Evolutionary conservation across 2,329 filamentous ascomycete species (phyloP).

Genomic region (Trichophyton simii): DNA sequence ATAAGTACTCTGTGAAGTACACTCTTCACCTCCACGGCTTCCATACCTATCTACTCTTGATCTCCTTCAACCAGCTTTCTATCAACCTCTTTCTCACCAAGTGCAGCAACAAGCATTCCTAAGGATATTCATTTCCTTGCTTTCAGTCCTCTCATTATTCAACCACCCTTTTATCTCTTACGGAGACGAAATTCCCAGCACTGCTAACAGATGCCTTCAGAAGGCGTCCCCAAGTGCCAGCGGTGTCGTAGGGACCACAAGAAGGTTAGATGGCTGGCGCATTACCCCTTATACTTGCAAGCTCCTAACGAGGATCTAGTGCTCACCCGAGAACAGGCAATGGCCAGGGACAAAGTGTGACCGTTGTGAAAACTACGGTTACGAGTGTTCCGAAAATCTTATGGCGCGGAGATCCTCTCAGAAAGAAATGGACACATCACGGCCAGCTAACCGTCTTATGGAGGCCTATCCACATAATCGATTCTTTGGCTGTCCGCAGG

Average conservation of each 20-base stretch:
- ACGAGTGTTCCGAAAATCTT: constrained; percentile 16
- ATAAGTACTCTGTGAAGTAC: constrained; percentile 5
- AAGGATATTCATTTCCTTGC: neutral
- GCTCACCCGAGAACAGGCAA: constrained; percentile 13
- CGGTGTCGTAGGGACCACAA: constrained; percentile 15
- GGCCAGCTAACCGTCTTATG: constrained; percentile 5
- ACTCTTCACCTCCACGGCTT: neutral
- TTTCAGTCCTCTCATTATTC: neutral
- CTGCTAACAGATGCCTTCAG: constrained; percentile 13
- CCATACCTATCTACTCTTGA: neutral
- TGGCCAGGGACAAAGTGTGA: constrained; percentile 16
- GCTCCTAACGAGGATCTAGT: constrained; percentile 11
- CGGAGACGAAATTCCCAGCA: neutral
- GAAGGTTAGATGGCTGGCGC: constrained; percentile 9
- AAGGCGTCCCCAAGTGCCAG: constrained; percentile 16
- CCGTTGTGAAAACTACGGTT: constrained; percentile 15
- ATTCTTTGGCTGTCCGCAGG: constrained; percentile 10
- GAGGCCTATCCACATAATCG: constrained; percentile 7
- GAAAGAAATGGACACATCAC: constrained; percentile 12
- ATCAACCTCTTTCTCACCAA: neutral
- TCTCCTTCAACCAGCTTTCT: neutral
- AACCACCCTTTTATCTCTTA: neutral
- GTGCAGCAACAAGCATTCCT: neutral
- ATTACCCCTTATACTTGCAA: neutral
- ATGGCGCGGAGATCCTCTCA: constrained; percentile 14